These are phyloP conservation scores for Monosporascus sp. DNA, from an alignment of 2,329 filamentous ascomycete species.

Conservation along the genomic window DNA sequence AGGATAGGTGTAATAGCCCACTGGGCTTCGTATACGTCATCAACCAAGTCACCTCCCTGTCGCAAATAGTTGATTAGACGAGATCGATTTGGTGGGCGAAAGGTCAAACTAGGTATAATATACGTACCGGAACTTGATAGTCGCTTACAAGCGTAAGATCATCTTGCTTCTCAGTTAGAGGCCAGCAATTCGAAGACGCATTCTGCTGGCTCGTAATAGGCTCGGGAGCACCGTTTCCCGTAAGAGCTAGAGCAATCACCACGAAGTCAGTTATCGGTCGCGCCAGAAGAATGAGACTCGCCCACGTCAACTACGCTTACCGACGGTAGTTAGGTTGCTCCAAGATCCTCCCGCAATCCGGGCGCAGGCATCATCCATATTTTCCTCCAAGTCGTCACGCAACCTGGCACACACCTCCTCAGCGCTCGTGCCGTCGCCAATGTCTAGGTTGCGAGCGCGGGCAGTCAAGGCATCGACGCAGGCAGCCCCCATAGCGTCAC, in stretches of 20 bases:
- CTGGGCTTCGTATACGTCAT: slow-evolving; percentile 2
- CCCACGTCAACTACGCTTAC: background rate
- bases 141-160: slow-evolving; percentile 12
- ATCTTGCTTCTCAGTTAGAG: slow-evolving; percentile 16
- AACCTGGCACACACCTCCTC: slow-evolving; percentile 8
- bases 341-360: slow-evolving; percentile 5
- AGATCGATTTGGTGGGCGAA: background rate
- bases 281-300: background rate
- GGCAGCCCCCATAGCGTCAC: slow-evolving; percentile 13
- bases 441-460: slow-evolving; percentile 6
- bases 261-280: background rate
- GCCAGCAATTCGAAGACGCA: slow-evolving; percentile 17
- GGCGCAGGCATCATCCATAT: slow-evolving; percentile 8
- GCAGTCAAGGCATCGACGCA: slow-evolving; percentile 15
- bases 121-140: slow-evolving; percentile 1
- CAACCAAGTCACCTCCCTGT: slow-evolving; percentile 4
- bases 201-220: slow-evolving; percentile 12
- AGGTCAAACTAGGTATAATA: no score
- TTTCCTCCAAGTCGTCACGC: slow-evolving; percentile 10
- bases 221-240: slow-evolving; percentile 7
- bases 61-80: background rate
- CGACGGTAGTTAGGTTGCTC: slow-evolving; percentile 8
- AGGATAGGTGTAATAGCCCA: slow-evolving; percentile 19
- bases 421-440: background rate
- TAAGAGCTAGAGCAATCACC: slow-evolving; percentile 2